Base-by-base conservation (phyloP, 192 early-diverging fungal genomes). In the Coemansia sp. region DNA sequence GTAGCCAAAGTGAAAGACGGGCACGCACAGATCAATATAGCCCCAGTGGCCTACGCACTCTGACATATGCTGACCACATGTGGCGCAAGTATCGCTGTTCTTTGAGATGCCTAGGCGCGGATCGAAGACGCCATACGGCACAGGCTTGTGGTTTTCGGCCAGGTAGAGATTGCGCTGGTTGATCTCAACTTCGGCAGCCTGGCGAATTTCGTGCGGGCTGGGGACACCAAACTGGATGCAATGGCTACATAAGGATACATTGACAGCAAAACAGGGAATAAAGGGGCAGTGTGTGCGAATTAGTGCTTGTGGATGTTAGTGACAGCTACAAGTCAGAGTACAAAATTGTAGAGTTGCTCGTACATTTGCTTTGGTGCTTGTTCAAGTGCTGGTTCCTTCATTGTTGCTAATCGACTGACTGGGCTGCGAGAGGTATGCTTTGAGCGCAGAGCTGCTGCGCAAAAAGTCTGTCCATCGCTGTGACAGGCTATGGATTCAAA, bases 1-100 rank as follows among this genome's bases (percentile, higher is more conserved):
- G 82, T 95, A 99, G 50, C 98, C 98, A 86, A 95, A 94, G 51
- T 99, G 98, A 74, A 98, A 99, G 21, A 99, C 94, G 5, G 98
- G 98, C 53, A 98, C 80, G 42, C 90, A 91, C 9, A 99, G 86
- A 55, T 93, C 90, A 34, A 99, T 86, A 68, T 94, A 92, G 17
- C 96, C 98, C 86, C 90, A 99, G 85, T 99, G 98, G 36, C 98
- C 98, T 23, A 95, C 89, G 80, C 98, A 99, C 55, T 97, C 93
- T 72, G 91, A 84, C 72, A 93, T 85, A 64, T 85, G 85, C 73
- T 92, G 86, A 21, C 90, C 90, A 72, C 98, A 99, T 12, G 98
- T 99, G 58, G 94, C 89, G 84, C 98, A 99, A 4, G 75, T 83
- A 25, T 85, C 85, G n/a, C 77, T 74, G 73, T 97, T 97, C 74